Evolutionary conservation across 768 basidiomycete species (phyloP).

Genomic region (Gyrodon lividus): DNA sequence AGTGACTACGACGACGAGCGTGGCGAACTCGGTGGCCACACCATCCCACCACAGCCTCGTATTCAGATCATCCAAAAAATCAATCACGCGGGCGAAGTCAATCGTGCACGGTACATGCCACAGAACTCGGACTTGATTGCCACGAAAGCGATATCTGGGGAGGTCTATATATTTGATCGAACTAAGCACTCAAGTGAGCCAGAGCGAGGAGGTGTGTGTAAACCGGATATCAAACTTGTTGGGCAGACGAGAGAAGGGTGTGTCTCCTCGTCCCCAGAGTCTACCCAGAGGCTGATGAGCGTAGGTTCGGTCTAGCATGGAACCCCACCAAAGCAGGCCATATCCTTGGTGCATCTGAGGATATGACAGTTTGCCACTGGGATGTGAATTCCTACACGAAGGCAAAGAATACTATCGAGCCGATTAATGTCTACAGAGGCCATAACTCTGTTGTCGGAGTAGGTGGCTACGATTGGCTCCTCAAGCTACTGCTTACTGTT

Average conservation of each 20-base stretch:
- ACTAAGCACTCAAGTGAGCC: conserved; percentile 97
- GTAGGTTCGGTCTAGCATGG: conserved; percentile 94
- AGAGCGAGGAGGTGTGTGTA: conserved; percentile 77
- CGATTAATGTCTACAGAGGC: conserved; percentile 78
- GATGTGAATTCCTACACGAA: conserved; percentile 90
- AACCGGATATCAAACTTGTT: conserved; percentile 86
- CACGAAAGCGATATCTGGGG: conserved; percentile 88
- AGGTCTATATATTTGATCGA: conserved; percentile 93
- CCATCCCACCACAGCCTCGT: conserved; percentile 78
- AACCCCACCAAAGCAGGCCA: conserved; percentile 80
- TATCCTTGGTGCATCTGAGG: conserved; percentile 90
- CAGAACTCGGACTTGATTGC: conserved; percentile 97
- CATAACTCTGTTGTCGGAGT: conserved; percentile 93
- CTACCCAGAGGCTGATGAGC: conserved; percentile 5
- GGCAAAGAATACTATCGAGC: conserved; percentile 76
- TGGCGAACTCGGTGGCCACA: conserved; percentile 92
- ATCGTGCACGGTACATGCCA: conserved; percentile 98
- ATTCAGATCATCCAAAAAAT: conserved; percentile 92
- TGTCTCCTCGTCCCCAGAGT: conserved; percentile 27
- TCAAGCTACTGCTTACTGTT: neutral
- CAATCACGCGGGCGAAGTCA: conserved; percentile 94
- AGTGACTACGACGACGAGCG: conserved; percentile 87
- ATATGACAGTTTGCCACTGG: conserved; percentile 96
- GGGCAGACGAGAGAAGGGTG: conserved; percentile 95
- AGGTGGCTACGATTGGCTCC: conserved; percentile 28